phyloP scores from a whole-genome alignment of 2,329 filamentous ascomycete species.

The Intubia oerlemansii region DNA sequence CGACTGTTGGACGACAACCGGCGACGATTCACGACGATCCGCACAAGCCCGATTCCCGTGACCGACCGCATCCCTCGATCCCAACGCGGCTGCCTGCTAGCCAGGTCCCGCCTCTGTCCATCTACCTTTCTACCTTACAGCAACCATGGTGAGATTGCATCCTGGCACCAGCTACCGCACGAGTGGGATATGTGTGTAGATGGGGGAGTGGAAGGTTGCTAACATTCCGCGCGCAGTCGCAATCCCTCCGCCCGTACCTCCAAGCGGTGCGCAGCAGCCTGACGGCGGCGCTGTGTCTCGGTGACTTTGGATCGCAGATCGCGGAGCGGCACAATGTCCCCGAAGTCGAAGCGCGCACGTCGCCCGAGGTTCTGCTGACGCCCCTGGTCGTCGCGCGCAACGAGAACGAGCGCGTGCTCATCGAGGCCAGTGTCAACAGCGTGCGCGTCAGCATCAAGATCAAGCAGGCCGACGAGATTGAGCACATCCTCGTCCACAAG shows the following conservation, averaged over 20 bases:
- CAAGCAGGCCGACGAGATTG: slow-evolving; percentile 98
- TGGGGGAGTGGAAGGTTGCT: too few relatives aligned
- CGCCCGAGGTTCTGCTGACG: slow-evolving; percentile 83
- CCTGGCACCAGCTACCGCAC: too few relatives aligned
- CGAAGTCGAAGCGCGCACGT: slow-evolving; percentile 82
- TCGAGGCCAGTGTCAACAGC: slow-evolving; percentile 93
- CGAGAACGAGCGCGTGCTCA: slow-evolving; percentile 89
- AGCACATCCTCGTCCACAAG: slow-evolving; percentile 94
- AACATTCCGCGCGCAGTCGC: too few relatives aligned
- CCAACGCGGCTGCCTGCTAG: too few relatives aligned
- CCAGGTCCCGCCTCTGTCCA: too few relatives aligned
- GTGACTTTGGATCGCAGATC: slow-evolving; percentile 94
- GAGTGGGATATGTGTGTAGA: too few relatives aligned
- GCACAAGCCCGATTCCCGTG: too few relatives aligned
- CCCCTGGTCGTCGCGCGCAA: slow-evolving; percentile 82
- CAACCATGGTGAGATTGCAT: too few relatives aligned
- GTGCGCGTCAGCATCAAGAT: slow-evolving; percentile 96
- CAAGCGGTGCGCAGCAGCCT: slow-evolving; percentile 89
- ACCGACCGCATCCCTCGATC: too few relatives aligned
- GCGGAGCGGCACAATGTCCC: slow-evolving; percentile 96
- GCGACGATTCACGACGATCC: too few relatives aligned
- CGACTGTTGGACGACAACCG: too few relatives aligned
- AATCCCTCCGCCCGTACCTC: slow-evolving; percentile 91
- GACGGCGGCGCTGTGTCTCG: slow-evolving; percentile 79
- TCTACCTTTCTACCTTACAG: too few relatives aligned